Evolutionary conservation across 83 land plant species (phyloP), one percentile per base, ranked within the genome.

Genomic region (Isoetes engelmannii): DNA sequence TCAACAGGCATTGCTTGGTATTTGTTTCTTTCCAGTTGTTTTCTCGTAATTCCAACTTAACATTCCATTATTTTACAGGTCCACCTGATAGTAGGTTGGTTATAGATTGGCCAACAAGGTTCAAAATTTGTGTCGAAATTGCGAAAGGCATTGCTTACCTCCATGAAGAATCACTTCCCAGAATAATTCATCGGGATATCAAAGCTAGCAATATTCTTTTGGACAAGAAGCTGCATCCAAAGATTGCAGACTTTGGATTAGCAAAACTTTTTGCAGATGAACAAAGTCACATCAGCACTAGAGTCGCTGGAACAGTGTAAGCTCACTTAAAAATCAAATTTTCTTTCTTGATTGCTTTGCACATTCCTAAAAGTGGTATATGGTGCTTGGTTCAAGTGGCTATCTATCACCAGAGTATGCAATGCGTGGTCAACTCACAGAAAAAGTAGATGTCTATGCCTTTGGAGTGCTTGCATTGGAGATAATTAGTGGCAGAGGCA

Each of bases 141-240:
- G 75, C 79, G 4, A 64, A 48, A 4, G 79, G 79, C 21, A 54
- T 76, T 21, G 64, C 66, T 2, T 71, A 71, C 50, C 63, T 76
- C 5, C 79, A 71, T 18, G 69, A 76, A 12, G 69, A 76, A 5
- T 76, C 79, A 4, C 45, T 50, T 28, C 47, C 71, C 15, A 65
- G 65, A 20, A 58, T 76, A 48, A 18, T 83, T 46, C 86, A 83
- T 49, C 68, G 86, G 51, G 86, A 83, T 69, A 83, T 83, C 51
- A 83, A 83, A 68, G 63, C 77, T 7, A 80, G 73, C 5, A 83
- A 83, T 65, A 67, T 83, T 6, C 81, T 83, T 8, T 80, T 83
- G 19, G 64, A 61, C 21, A 4, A 60, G 47, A 69, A 80, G 48
- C 66, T 83, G 4, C 77, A 83, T 57, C 74, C 86, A n/a, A 83